Percentiles rank a stretch among this genome's conserved stretches.
Conservation (phyloP, 1,284 basidiomycete species). For the Ceratobasidium sp. region DNA sequence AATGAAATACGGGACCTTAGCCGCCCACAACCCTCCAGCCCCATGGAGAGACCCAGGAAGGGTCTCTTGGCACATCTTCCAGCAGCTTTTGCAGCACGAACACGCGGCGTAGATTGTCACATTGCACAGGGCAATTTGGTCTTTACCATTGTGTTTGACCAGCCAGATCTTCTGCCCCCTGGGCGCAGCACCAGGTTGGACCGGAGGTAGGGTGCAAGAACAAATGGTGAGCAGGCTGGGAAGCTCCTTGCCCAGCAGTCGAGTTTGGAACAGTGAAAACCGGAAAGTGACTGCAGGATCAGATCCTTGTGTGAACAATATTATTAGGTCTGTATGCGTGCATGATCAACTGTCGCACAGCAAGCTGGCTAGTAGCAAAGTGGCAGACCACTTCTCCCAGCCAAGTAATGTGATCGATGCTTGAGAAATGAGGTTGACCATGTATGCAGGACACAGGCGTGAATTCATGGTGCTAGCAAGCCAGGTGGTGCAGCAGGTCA, state of each 20-base stretch:
- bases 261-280: slow-evolving; percentile 12
- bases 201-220: neutral
- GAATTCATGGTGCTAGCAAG: slow-evolving; percentile 1
- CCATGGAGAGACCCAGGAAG: too few species aligned
- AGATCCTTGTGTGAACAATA: neutral
- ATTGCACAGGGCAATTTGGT: neutral
- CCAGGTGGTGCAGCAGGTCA: neutral
- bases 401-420: neutral
- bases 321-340: slow-evolving; percentile 1
- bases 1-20: neutral
- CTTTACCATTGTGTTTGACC: neutral
- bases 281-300: neutral
- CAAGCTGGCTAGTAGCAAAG: neutral
- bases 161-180: neutral
- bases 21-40: too few species aligned
- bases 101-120: neutral
- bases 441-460: neutral
- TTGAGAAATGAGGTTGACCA: neutral
- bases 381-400: neutral
- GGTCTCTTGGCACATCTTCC: too few species aligned
- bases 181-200: too few species aligned
- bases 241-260: neutral
- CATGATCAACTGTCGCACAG: neutral
- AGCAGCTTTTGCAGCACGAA: too few species aligned
- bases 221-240: slow-evolving; percentile 9